These are phyloP conservation scores for Verticillium longisporum DNA, from an alignment of 2,329 filamentous ascomycete genomes.

Conservation along the genomic window DNA sequence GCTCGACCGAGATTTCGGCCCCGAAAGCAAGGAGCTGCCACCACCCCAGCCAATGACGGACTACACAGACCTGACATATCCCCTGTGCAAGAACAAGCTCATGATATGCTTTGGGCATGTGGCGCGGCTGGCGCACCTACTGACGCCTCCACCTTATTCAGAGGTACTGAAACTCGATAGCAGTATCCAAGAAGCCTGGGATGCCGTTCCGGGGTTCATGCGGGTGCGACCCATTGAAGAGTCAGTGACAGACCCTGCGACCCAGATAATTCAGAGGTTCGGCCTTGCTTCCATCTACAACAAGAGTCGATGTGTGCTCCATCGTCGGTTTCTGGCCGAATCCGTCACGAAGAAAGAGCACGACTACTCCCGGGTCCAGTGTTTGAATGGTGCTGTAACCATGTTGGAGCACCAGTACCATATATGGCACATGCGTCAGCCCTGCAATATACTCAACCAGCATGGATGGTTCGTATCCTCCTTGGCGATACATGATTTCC, in stretches of 20 bases:
- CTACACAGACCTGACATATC: conserved; percentile 51
- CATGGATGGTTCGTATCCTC: conserved; percentile 52
- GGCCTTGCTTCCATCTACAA: conserved; percentile 45
- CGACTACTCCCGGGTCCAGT: conserved; percentile 43
- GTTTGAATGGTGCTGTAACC: conserved; percentile 40
- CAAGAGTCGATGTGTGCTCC: conserved; percentile 49
- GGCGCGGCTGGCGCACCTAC: conserved; percentile 40
- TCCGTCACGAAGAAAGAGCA: conserved; percentile 33
- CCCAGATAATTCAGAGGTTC: conserved; percentile 44
- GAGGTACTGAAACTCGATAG: conserved; percentile 43
- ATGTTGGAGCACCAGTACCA: conserved; percentile 40
- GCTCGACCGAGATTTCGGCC: conserved; percentile 58
- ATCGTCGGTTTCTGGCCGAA: conserved; percentile 45
- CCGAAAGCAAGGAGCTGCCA: conserved; percentile 47
- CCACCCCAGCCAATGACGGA: conserved; percentile 49
- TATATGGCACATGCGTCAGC: conserved; percentile 41
- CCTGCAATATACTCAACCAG: conserved; percentile 44
- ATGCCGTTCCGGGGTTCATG: conserved; percentile 39
- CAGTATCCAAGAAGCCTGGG: conserved; percentile 37
- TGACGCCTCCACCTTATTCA: conserved; percentile 38
- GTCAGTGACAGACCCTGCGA: conserved; percentile 39
- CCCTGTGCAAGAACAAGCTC: conserved; percentile 42
- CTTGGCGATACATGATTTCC: conserved; percentile 52
- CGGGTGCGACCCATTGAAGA: conserved; percentile 39
- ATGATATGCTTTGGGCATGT: conserved; percentile 42